phyloP scores from a whole-genome alignment of 148 eudicot genomes.

The Cornus florida region DNA sequence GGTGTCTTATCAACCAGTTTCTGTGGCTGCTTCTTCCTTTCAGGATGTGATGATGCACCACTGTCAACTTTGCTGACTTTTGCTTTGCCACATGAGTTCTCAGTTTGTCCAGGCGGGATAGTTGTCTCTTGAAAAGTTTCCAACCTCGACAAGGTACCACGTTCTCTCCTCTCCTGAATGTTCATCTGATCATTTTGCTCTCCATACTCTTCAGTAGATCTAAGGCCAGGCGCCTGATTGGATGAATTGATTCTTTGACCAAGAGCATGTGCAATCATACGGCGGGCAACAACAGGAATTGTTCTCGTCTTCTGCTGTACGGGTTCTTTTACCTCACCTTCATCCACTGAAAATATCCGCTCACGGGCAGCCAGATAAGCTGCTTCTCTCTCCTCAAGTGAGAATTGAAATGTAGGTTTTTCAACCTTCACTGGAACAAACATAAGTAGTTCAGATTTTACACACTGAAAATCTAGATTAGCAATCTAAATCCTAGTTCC shows the following conservation, averaged over 20 bases:
- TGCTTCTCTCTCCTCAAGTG: conserved; percentile 77
- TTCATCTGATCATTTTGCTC: conserved; percentile 20
- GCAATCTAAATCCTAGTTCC: not conserved
- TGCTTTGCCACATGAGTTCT: conserved; percentile 5
- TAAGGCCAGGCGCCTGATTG: conserved; percentile 16
- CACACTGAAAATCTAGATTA: not conserved
- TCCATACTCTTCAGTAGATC: conserved; percentile 15
- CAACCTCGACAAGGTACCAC: conserved; percentile 18
- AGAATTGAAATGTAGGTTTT: conserved; percentile 25
- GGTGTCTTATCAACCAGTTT: conserved; percentile 20
- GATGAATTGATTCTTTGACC: conserved; percentile 56
- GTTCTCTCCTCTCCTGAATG: conserved; percentile 26
- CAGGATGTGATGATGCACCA: conserved; percentile 11
- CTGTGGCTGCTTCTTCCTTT: conserved; percentile 6
- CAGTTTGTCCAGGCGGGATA: conserved; percentile 1
- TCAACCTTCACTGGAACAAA: conserved; percentile 49
- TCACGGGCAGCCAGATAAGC: conserved; percentile 86
- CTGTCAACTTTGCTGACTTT: conserved; percentile 11
- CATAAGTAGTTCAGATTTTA: not conserved
- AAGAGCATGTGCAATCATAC: conserved; percentile 96
- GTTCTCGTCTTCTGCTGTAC: conserved; percentile 56
- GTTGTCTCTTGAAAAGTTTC: conserved; percentile 13
- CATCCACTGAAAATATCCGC: conserved; percentile 63
- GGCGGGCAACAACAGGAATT: conserved; percentile 87
- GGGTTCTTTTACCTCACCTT: conserved; percentile 31